phyloP scores from a whole-genome alignment of 768 basidiomycete species.

The Boletus tomentosulus region DNA sequence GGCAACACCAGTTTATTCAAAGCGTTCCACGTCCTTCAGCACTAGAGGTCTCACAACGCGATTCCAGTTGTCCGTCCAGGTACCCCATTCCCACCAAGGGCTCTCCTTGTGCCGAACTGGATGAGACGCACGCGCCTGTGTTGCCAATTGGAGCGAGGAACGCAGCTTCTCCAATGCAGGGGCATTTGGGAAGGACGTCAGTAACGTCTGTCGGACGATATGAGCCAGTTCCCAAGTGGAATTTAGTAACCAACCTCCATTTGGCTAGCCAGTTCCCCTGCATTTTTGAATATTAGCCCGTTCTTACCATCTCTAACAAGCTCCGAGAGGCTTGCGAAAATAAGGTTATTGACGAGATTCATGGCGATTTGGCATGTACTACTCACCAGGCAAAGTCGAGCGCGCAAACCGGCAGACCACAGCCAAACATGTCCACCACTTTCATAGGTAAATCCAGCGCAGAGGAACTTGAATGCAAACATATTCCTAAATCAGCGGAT shows the following conservation, averaged over 20 bases:
- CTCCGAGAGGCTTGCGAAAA: slow-evolving; percentile 63
- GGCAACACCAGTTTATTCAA: slow-evolving; percentile 9
- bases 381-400: slow-evolving; percentile 81
- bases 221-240: background rate
- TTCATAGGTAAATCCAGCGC: slow-evolving; percentile 97
- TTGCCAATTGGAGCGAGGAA: slow-evolving; percentile 41
- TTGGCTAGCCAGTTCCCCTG: slow-evolving; percentile 65
- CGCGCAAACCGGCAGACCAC: slow-evolving; percentile 90
- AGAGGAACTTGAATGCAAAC: slow-evolving; percentile 86
- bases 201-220: slow-evolving; percentile 41
- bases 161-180: slow-evolving; percentile 48
- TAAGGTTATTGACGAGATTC: slow-evolving; percentile 2
- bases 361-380: background rate
- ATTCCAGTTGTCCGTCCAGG: slow-evolving; percentile 88
- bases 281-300: slow-evolving; percentile 71
- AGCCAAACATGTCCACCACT: slow-evolving; percentile 99
- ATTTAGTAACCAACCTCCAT: slow-evolving; percentile 42
- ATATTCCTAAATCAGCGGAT: slow-evolving; percentile 88
- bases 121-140: slow-evolving; percentile 22
- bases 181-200: slow-evolving; percentile 59
- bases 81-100: slow-evolving; percentile 54
- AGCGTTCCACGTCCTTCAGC: slow-evolving; percentile 28
- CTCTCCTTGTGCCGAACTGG: slow-evolving; percentile 19
- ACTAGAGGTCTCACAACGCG: slow-evolving; percentile 58
- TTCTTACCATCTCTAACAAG: slow-evolving; percentile 83